These are phyloP conservation scores for Auricularia heimuer DNA, from an alignment of 768 basidiomycete species.

Conservation along the genomic window DNA sequence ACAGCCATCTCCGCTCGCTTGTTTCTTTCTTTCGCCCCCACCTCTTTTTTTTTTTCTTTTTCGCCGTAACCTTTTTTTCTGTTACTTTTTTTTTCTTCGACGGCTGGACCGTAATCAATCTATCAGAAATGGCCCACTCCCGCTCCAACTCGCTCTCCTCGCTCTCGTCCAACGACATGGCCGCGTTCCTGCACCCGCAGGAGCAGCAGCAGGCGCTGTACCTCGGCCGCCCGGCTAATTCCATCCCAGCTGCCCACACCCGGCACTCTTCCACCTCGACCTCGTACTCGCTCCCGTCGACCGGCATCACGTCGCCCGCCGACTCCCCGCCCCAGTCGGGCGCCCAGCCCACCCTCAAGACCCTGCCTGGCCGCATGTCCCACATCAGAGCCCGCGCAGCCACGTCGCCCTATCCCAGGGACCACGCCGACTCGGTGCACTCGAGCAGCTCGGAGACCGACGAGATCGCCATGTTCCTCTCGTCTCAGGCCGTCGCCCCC, in stretches of 20 bases:
- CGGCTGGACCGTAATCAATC: not conserved
- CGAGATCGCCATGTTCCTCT: constrained; percentile 69
- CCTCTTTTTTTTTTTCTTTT: constrained; percentile 17
- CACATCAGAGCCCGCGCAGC: constrained; percentile 74
- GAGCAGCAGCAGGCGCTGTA: constrained; percentile 14
- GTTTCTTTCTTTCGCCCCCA: not conserved
- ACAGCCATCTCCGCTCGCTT: not conserved
- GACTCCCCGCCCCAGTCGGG: constrained; percentile 56
- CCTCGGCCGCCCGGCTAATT: constrained; percentile 26
- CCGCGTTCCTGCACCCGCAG: constrained; percentile 31
- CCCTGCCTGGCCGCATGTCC: constrained; percentile 50
- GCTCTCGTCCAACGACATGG: constrained; percentile 50
- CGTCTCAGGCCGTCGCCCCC: constrained; percentile 6
- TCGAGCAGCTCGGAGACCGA: constrained; percentile 87
- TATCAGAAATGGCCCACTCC: constrained; percentile 45
- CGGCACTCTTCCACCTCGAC: constrained; percentile 29
- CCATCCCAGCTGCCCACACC: constrained; percentile 31
- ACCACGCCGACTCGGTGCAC: constrained; percentile 68
- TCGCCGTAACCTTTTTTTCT: constrained; percentile 9
- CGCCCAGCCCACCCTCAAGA: constrained; percentile 58
- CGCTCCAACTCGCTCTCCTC: constrained; percentile 74
- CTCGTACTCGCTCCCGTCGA: constrained; percentile 30
- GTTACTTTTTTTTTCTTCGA: constrained; percentile 1
- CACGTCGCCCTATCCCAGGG: constrained; percentile 78
- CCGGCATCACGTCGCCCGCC: constrained; percentile 33